These are phyloP conservation scores for Hemileccinum impolitum DNA, from an alignment of 768 basidiomycete genomes.

Conservation along the genomic window DNA sequence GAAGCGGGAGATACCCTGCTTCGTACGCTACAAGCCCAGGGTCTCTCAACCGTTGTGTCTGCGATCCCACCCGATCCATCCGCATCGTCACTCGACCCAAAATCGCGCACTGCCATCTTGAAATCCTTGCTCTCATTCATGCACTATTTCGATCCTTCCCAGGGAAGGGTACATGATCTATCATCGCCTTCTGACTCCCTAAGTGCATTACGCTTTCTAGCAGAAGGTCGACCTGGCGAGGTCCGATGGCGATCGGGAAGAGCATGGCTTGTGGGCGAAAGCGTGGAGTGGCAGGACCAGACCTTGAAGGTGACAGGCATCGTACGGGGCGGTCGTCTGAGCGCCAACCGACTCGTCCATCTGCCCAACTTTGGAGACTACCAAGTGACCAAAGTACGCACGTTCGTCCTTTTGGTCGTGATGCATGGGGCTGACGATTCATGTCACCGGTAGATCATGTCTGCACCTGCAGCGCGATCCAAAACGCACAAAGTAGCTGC, in stretches of 20 bases:
- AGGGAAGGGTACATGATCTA: conserved; percentile 74
- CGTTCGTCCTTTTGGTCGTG: not conserved
- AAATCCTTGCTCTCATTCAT: conserved; percentile 94
- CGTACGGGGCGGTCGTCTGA: conserved; percentile 72
- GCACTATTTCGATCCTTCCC: conserved; percentile 88
- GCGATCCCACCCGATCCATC: conserved; percentile 57
- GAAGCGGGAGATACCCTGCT: conserved; percentile 84
- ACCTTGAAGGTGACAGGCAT: conserved; percentile 76
- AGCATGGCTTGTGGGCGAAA: conserved; percentile 71
- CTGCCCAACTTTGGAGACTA: conserved; percentile 87
- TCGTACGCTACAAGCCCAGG: conserved; percentile 85
- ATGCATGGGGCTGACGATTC: not conserved
- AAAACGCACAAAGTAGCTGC: conserved; percentile 35
- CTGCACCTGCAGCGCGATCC: conserved; percentile 45
- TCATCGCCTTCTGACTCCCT: conserved; percentile 59
- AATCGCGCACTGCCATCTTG: conserved; percentile 63
- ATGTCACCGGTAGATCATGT: conserved; percentile 55
- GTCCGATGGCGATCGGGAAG: conserved; percentile 83
- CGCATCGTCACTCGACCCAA: conserved; percentile 48
- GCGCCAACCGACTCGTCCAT: conserved; percentile 83
- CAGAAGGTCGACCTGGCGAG: conserved; percentile 79
- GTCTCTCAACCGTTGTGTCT: conserved; percentile 79
- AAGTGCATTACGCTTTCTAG: conserved; percentile 71
- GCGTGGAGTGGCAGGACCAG: conserved; percentile 60
- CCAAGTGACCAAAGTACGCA: conserved; percentile 69